A percentile compares a stretch with the other conserved stretches of the same genome.
Conservation (phyloP, 208 protist genomes). For the Crithidia sp. region DNA sequence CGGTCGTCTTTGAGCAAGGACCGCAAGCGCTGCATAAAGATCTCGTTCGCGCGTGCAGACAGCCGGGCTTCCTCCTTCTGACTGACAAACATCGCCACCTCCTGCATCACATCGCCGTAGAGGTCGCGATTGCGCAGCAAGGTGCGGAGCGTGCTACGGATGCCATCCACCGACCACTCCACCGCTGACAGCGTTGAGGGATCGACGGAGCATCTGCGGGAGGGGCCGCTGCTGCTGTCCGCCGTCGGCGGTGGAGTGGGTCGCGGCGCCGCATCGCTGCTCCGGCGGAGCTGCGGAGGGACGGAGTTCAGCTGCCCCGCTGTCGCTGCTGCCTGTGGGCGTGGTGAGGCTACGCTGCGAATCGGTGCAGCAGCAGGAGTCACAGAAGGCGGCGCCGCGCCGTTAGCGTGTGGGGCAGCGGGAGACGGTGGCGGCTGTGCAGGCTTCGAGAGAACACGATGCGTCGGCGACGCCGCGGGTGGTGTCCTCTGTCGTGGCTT, state of each 20-base stretch:
- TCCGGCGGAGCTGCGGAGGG: not conserved
- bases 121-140: constrained; percentile 45
- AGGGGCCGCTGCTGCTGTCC: not conserved
- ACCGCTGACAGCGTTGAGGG: constrained; percentile 33
- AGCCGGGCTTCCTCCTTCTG: constrained; percentile 56
- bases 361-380: not conserved
- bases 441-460: not conserved
- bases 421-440: not conserved
- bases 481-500: constrained; percentile 5
- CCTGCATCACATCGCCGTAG: constrained; percentile 59
- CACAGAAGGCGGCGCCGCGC: not conserved
- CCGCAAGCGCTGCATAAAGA: constrained; percentile 68
- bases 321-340: not conserved
- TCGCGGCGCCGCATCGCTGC: constrained; percentile 6
- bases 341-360: constrained; percentile 5
- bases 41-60: constrained; percentile 52
- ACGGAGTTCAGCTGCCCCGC: constrained; percentile 13
- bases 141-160: constrained; percentile 49
- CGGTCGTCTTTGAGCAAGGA: constrained; percentile 52
- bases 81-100: constrained; percentile 55
- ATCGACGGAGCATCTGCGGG: constrained; percentile 1
- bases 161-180: constrained; percentile 46
- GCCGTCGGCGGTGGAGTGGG: constrained; percentile 9
- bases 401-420: not conserved
- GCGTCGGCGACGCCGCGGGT: constrained; percentile 1